Percentiles rank a stretch among this genome's conserved stretches.
These are phyloP conservation scores for Pseudogymnoascus sp. DNA, from an alignment of 2,329 filamentous ascomycete species.

Conservation along the genomic window DNA sequence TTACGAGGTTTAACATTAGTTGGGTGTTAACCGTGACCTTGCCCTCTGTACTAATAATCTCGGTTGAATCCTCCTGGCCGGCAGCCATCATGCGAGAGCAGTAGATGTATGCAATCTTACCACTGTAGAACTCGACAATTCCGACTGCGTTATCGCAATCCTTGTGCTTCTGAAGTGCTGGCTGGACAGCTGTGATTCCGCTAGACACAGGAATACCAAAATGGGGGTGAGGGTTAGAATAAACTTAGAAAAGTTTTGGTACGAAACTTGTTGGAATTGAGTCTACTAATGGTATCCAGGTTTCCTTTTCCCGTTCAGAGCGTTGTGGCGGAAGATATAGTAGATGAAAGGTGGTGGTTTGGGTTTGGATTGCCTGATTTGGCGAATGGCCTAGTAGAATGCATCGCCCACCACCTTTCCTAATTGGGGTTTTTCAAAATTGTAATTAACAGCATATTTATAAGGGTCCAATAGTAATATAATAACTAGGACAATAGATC, in stretches of 20 bases:
- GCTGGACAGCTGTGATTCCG: constrained; percentile 47
- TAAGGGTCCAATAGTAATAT: too few species aligned
- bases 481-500: too few species aligned
- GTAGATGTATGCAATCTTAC: constrained; percentile 55
- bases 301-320: neutral
- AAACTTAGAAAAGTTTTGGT: neutral
- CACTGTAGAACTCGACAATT: constrained; percentile 56
- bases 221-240: neutral
- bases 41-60: constrained; percentile 56
- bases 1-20: constrained; percentile 45
- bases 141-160: constrained; percentile 54
- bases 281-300: neutral
- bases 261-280: neutral
- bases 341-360: neutral
- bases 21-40: constrained; percentile 52
- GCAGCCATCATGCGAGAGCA: constrained; percentile 56
- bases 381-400: neutral
- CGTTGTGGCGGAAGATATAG: neutral
- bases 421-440: neutral
- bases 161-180: constrained; percentile 44
- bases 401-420: neutral
- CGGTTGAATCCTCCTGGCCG: constrained; percentile 56
- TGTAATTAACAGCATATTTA: too few species aligned
- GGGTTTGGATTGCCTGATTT: neutral
- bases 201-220: neutral